Evolutionary conservation across 2,329 filamentous ascomycete species (phyloP).

Genomic region (Diaporthe citri): DNA sequence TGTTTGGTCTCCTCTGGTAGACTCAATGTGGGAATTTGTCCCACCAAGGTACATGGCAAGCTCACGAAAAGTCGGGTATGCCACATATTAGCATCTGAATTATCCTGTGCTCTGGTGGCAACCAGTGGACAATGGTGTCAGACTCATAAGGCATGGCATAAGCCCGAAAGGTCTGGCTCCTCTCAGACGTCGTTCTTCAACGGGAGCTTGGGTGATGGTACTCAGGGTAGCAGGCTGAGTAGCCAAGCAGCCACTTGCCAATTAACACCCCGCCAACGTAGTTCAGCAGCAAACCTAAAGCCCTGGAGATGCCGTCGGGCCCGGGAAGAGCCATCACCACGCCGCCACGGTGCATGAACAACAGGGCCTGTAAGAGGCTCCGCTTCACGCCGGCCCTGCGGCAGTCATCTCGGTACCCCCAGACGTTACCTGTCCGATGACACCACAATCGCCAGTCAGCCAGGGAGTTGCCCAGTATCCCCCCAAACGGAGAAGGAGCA

Average conservation of each 20-base stretch:
- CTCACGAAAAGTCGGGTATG: background rate
- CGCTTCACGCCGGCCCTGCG: conserved; percentile 24
- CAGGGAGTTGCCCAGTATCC: background rate
- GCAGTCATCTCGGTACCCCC: conserved; percentile 37
- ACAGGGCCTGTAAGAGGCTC: conserved; percentile 33
- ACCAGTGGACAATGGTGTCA: too few species aligned
- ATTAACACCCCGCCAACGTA: conserved; percentile 33
- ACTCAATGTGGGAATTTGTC: background rate
- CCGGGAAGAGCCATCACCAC: conserved; percentile 34
- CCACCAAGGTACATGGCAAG: background rate
- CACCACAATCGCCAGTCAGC: background rate
- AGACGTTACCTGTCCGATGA: conserved; percentile 33
- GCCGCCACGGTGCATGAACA: conserved; percentile 39
- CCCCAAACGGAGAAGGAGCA: too few species aligned
- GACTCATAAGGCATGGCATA: background rate
- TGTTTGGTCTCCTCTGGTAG: background rate
- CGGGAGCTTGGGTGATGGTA: conserved; percentile 21
- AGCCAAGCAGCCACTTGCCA: conserved; percentile 36
- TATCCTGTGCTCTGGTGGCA: background rate
- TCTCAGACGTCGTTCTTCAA: background rate
- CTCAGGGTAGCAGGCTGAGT: conserved; percentile 30
- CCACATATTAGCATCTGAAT: background rate
- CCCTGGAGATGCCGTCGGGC: conserved; percentile 19
- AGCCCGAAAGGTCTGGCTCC: background rate
- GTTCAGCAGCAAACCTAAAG: conserved; percentile 23